phyloP scores from a whole-genome alignment of 1,284 basidiomycete species.

The Naganishia cerealis region DNA sequence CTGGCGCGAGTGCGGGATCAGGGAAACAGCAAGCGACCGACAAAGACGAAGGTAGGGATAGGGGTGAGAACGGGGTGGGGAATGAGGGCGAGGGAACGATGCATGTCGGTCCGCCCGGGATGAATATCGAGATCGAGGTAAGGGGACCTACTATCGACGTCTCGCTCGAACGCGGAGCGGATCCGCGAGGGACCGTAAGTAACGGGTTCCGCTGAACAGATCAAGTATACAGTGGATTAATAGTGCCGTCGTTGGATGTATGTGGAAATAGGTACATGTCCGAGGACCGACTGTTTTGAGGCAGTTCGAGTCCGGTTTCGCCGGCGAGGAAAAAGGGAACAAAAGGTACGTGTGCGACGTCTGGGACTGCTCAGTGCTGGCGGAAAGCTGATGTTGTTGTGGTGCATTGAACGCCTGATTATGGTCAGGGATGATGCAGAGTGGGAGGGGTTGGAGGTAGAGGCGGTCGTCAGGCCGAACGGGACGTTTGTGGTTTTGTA shows the following conservation, averaged over 20 bases:
- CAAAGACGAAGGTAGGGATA: too few relatives aligned
- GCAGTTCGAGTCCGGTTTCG: not conserved
- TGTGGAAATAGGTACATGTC: slow-evolving; percentile 7
- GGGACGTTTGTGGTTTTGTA: slow-evolving; percentile 15
- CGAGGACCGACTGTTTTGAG: slow-evolving; percentile 1
- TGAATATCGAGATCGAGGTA: slow-evolving; percentile 7
- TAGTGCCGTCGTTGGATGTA: not conserved
- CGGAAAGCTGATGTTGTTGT: too few relatives aligned
- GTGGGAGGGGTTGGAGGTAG: not conserved
- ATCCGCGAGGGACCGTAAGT: slow-evolving; percentile 14
- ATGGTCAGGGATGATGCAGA: not conserved
- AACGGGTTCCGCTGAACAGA: too few relatives aligned
- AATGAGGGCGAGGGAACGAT: not conserved
- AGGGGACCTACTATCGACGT: not conserved
- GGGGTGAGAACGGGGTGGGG: not conserved
- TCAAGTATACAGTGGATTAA: not conserved
- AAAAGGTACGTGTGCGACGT: too few relatives aligned
- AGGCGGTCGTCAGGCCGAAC: slow-evolving; percentile 6
- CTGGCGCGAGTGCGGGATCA: too few relatives aligned
- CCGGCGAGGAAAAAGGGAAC: too few relatives aligned
- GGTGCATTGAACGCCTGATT: too few relatives aligned
- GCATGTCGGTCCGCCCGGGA: slow-evolving; percentile 20
- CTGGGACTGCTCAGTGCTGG: too few relatives aligned
- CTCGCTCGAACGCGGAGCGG: not conserved
- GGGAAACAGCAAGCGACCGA: too few relatives aligned